Evolutionary conservation across 768 basidiomycete genomes (phyloP).

Genomic region (Agrocybe pediades): DNA sequence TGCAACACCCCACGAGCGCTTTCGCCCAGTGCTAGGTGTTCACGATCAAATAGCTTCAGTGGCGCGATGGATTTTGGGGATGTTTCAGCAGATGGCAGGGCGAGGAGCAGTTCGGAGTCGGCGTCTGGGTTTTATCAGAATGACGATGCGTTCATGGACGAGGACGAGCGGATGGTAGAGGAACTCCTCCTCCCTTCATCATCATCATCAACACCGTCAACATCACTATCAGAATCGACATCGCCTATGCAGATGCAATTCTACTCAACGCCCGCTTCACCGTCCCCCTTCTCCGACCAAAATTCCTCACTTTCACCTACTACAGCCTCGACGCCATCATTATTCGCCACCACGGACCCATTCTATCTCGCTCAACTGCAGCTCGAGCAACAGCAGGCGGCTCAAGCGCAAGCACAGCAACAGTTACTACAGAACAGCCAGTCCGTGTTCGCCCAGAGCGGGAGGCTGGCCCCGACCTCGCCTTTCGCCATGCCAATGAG

Average conservation of each 20-base stretch:
- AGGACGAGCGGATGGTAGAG: conserved; percentile 12
- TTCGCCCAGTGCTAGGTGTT: conserved; percentile 3
- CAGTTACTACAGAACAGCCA: conserved; percentile 1
- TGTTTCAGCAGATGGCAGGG: background rate
- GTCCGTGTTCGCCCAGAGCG: conserved; percentile 11
- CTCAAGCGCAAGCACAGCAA: background rate
- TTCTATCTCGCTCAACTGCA: conserved; percentile 13
- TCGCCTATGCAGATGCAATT: background rate
- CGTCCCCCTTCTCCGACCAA: background rate
- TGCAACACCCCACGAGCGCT: conserved; percentile 6
- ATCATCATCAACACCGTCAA: background rate
- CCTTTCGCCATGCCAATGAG: conserved; percentile 4
- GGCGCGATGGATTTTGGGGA: background rate
- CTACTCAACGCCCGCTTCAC: background rate
- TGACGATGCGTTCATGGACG: conserved; percentile 1
- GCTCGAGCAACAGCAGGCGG: background rate
- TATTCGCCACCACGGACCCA: conserved; percentile 10
- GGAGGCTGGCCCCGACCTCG: conserved; percentile 8
- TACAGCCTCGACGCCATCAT: conserved; percentile 6
- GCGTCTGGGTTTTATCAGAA: background rate
- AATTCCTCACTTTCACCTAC: background rate
- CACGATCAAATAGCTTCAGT: background rate
- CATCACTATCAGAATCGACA: background rate
- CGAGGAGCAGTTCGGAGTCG: background rate
- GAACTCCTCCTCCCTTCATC: conserved; percentile 9